Percentiles rank a stretch among this genome's conserved stretches.
Evolutionary conservation across 2,329 filamentous ascomycete genomes (phyloP).

Genomic region (Colletotrichum plurivorum): DNA sequence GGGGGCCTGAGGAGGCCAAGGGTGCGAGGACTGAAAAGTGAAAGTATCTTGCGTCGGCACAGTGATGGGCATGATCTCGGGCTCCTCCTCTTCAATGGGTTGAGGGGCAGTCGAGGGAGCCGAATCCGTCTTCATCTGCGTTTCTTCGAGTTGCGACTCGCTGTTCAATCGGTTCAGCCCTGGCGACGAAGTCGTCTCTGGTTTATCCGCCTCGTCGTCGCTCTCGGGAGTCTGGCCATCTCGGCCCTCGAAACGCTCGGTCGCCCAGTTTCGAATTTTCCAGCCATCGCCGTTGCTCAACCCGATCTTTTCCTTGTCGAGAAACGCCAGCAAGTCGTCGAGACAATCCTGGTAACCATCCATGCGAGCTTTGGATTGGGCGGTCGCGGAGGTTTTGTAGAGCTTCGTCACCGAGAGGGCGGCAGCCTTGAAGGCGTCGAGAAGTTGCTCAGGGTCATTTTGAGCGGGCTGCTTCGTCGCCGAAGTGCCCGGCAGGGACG

Average conservation of each 20-base stretch:
- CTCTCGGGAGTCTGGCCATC: slow-evolving; percentile 72
- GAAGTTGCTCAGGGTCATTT: slow-evolving; percentile 73
- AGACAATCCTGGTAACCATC: slow-evolving; percentile 96
- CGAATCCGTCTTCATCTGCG: slow-evolving; percentile 53
- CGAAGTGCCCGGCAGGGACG: slow-evolving; percentile 42
- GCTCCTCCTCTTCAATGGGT: slow-evolving; percentile 37
- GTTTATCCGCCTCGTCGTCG: slow-evolving; percentile 78
- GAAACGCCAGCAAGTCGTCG: slow-evolving; percentile 87
- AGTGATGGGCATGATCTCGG: slow-evolving; percentile 53
- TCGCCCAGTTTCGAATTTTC: slow-evolving; percentile 74
- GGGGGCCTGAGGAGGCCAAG: slow-evolving; percentile 60
- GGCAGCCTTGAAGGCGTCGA: slow-evolving; percentile 92
- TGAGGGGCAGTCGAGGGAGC: slow-evolving; percentile 45
- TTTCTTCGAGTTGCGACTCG: slow-evolving; percentile 45
- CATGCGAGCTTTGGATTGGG: slow-evolving; percentile 80
- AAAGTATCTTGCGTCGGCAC: slow-evolving; percentile 74
- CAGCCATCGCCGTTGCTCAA: slow-evolving; percentile 83
- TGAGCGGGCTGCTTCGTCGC: slow-evolving; percentile 46
- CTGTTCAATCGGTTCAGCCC: slow-evolving; percentile 64
- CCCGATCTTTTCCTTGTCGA: slow-evolving; percentile 87
- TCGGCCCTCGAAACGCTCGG: slow-evolving; percentile 77
- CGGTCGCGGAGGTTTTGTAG: slow-evolving; percentile 89
- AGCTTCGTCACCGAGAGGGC: slow-evolving; percentile 96
- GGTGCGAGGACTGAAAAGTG: slow-evolving; percentile 77
- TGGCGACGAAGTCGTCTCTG: slow-evolving; percentile 72